These are phyloP conservation scores for Pascua guehoae DNA, from an alignment of 1,284 basidiomycete genomes.

Conservation along the genomic window DNA sequence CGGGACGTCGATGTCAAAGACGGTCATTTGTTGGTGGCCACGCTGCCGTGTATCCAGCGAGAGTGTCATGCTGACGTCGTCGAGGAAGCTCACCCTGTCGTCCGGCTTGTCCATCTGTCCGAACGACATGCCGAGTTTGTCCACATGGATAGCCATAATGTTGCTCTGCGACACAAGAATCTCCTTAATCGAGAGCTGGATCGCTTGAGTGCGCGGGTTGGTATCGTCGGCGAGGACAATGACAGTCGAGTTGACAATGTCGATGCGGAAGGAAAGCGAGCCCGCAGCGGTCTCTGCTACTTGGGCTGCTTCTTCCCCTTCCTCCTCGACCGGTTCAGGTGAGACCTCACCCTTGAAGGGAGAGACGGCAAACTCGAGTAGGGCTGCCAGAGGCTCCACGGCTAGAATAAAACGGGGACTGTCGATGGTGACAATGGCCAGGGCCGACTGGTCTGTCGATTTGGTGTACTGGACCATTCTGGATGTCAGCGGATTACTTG, in stretches of 20 bases:
- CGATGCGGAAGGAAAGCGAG: conserved; percentile 66
- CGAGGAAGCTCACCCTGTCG: conserved; percentile 86
- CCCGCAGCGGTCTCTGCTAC: conserved; percentile 22
- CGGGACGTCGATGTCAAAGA: conserved; percentile 75
- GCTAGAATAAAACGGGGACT: conserved; percentile 92
- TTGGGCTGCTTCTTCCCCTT: conserved; percentile 19
- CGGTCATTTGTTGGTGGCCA: conserved; percentile 70
- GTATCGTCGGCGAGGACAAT: conserved; percentile 84
- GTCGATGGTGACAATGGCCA: conserved; percentile 84
- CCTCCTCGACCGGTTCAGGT: conserved; percentile 21
- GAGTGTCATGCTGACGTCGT: conserved; percentile 85
- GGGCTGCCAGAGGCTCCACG: conserved; percentile 83
- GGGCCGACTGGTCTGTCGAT: conserved; percentile 58
- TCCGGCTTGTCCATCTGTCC: conserved; percentile 71
- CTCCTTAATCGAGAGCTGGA: conserved; percentile 78
- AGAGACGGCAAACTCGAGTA: conserved; percentile 79
- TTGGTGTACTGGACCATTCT: conserved; percentile 83
- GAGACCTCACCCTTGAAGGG: conserved; percentile 52
- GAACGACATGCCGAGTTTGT: conserved; percentile 88
- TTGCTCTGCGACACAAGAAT: conserved; percentile 90
- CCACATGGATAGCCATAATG: conserved; percentile 76
- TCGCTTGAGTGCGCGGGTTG: conserved; percentile 76
- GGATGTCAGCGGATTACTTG: background rate
- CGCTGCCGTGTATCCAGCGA: conserved; percentile 79
- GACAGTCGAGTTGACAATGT: conserved; percentile 87